Conservation (phyloP, 192 early-diverging fungal genomes). For the Umbelopsis sp. region DNA sequence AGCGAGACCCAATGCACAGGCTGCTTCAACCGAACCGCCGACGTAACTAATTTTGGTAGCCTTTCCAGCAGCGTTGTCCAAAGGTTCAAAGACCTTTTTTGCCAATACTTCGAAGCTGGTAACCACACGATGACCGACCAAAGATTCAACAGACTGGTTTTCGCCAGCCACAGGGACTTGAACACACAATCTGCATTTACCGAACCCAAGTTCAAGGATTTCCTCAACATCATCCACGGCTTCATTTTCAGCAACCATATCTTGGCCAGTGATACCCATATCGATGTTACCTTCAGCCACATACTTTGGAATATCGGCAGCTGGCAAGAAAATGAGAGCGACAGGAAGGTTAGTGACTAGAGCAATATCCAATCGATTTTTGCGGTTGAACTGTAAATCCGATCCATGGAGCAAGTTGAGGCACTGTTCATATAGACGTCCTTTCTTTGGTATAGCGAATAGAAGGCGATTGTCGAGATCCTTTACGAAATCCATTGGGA, state of each 20-base stretch:
- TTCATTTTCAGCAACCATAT: constrained; percentile 88
- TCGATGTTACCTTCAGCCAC: constrained; percentile 96
- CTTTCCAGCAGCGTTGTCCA: constrained; percentile 64
- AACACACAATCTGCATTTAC: constrained; percentile 89
- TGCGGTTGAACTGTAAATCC: constrained; percentile 95
- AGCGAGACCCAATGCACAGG: constrained; percentile 93
- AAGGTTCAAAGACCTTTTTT: constrained; percentile 63
- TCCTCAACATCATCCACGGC: constrained; percentile 69
- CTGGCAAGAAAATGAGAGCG: constrained; percentile 93
- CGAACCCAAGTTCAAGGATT: constrained; percentile 84
- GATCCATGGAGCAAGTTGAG: constrained; percentile 81
- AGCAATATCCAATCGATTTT: constrained; percentile 96
- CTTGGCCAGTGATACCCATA: constrained; percentile 95
- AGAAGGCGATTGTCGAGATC: constrained; percentile 74
- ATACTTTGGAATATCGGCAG: constrained; percentile 94
- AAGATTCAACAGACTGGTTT: constrained; percentile 53
- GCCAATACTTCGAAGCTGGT: constrained; percentile 86
- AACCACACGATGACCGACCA: constrained; percentile 93
- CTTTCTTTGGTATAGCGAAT: constrained; percentile 99
- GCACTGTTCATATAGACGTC: constrained; percentile 91
- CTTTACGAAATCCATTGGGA: constrained; percentile 58
- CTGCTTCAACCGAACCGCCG: constrained; percentile 92
- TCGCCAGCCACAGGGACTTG: constrained; percentile 78
- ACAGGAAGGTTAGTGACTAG: constrained; percentile 91
- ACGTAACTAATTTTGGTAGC: constrained; percentile 86